These are phyloP conservation scores for Catharanthus roseus DNA, from an alignment of 257 asterid genomes.

Conservation along the genomic window DNA sequence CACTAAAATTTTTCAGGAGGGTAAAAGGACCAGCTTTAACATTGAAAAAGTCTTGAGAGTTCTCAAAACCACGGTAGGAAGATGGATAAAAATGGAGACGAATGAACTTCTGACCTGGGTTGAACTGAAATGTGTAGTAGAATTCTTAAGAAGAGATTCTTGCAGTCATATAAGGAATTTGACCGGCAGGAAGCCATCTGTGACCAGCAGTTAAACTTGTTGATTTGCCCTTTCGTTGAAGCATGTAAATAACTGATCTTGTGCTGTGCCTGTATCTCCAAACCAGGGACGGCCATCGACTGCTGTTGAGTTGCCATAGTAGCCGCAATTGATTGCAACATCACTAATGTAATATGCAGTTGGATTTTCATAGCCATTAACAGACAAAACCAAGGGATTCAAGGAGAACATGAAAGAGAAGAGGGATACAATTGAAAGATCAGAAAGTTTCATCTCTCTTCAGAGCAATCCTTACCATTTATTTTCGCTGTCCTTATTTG, in stretches of 20 bases:
- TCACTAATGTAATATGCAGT: neutral
- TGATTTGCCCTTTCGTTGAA: slow-evolving; percentile 7
- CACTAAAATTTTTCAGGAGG: slow-evolving; percentile 13
- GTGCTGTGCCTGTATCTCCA: slow-evolving; percentile 11
- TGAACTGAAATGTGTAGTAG: slow-evolving; percentile 10
- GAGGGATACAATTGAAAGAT: too few species aligned
- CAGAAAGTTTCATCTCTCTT: too few species aligned
- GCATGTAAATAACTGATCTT: neutral
- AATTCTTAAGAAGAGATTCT: slow-evolving; percentile 3
- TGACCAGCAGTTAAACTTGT: slow-evolving; percentile 3
- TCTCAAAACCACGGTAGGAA: slow-evolving; percentile 11
- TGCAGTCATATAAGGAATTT: slow-evolving; percentile 11
- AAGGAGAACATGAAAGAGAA: too few species aligned
- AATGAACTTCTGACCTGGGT: slow-evolving; percentile 22
- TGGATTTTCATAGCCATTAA: neutral
- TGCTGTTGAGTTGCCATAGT: slow-evolving; percentile 5
- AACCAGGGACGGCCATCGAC: slow-evolving; percentile 21
- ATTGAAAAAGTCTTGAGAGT: slow-evolving; percentile 15
- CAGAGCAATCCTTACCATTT: too few species aligned
- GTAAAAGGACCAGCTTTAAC: slow-evolving; percentile 21
- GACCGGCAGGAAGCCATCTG: slow-evolving; percentile 1
- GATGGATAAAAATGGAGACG: slow-evolving; percentile 25
- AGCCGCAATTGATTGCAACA: slow-evolving; percentile 17
- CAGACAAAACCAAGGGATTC: neutral
- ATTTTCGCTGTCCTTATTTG: too few species aligned